Evolutionary conservation across 768 basidiomycete genomes (phyloP), one percentile per base, ranked within the genome.

Genomic region (Boletus barrowsii): DNA sequence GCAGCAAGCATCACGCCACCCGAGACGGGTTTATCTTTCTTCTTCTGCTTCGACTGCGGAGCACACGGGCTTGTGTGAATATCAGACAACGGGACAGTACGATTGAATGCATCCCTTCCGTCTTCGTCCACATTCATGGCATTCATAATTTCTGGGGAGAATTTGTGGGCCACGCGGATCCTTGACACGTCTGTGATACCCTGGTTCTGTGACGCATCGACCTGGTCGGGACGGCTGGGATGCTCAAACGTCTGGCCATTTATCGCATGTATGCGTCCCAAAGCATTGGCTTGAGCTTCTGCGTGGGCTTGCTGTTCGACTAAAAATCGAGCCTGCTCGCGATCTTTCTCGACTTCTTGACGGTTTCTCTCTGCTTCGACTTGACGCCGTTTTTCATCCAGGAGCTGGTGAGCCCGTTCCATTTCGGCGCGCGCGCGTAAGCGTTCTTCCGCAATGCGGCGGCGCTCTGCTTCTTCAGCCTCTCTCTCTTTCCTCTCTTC

Each of bases 121-220:
- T 50, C 48, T 1, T 49, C 20, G 24, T 55, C 51, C 52, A 50
- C 55, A 26, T 33, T 44, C 55, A 45, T 51, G n/a, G 22, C 5
- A 10, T 22, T 24, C 3, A 14, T 32, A n/a, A 26, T 18, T n/a
- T 32, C 51, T 33, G 48, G 13, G 8, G 47, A 7, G 15, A 26
- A 11, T 42, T 58, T 42, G 22, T 35, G 41, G 50, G 68, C 55
- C 17, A 66, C 62, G 32, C 56, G 62, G n/a, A 73, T 68, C 42
- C 57, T 64, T 13, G 61, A 51, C 7, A 65, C 62, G 43, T 73
- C 68, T 9, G 62, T 42, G 42, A 51, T 68, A 10, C 62, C 64
- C 32, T 63, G 72, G 40, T 61, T 66, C 55, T 73, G 73, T 15
- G 20, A 49, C 8, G 51, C 26, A 26, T 17, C 17, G 15, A 32